Evolutionary conservation across 2,329 filamentous ascomycete species (phyloP).

Genomic region (Penicillium sp.): DNA sequence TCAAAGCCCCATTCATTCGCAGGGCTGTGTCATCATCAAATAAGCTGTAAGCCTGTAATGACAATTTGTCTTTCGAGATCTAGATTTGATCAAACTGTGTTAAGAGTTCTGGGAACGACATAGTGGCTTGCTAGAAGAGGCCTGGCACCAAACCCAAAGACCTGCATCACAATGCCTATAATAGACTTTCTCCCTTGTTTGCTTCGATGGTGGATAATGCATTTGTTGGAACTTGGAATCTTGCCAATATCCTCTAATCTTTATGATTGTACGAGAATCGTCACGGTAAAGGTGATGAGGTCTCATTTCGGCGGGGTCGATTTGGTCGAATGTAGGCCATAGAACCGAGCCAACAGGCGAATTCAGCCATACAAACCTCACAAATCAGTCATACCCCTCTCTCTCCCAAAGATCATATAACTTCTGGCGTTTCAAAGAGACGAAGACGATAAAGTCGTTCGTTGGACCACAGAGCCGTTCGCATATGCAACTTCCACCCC

Average conservation of each 20-base stretch:
- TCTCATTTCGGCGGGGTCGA: neutral
- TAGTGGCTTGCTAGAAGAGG: neutral
- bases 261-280: no score
- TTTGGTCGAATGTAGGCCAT: neutral
- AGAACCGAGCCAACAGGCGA: neutral
- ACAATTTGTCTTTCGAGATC: constrained; percentile 10
- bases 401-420: neutral
- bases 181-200: neutral
- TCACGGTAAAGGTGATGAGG: no score
- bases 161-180: neutral
- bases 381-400: neutral
- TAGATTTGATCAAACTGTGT: constrained; percentile 21
- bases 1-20: neutral
- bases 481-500: neutral
- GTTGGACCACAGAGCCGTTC: neutral
- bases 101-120: constrained; percentile 13
- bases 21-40: constrained; percentile 15
- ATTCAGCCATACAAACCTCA: neutral
- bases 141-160: neutral
- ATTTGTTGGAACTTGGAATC: no score
- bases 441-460: neutral
- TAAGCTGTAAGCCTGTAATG: neutral
- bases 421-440: neutral
- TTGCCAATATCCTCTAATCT: no score
- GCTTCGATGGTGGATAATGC: no score